Evolutionary conservation across 495 filamentous ascomycete species (phyloP).

Genomic region (Neurospora pannonica): DNA sequence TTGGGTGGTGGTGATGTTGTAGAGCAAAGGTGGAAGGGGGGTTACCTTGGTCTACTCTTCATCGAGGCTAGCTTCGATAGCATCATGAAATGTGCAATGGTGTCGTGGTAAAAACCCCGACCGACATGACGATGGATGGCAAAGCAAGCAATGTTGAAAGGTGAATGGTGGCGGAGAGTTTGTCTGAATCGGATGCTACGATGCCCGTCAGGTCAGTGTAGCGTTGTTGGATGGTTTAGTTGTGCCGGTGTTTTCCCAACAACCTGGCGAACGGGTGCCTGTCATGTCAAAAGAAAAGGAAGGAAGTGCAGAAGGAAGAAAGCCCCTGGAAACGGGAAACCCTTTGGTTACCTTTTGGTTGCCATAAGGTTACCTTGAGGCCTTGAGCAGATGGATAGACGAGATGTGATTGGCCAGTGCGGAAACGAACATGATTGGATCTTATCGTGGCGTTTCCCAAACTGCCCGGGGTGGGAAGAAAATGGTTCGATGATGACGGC

Average conservation of each 20-base stretch:
- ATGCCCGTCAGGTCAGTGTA: background rate
- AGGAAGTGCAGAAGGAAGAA: background rate
- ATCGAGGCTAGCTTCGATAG: background rate
- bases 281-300: background rate
- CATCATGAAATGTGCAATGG: background rate
- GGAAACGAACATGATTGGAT: background rate
- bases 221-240: background rate
- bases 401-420: background rate
- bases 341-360: background rate
- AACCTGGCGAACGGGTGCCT: background rate
- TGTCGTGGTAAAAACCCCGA: background rate
- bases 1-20: background rate
- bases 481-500: background rate
- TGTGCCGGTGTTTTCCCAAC: background rate
- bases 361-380: background rate
- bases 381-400: background rate
- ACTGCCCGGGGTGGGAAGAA: background rate
- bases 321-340: background rate
- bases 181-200: background rate
- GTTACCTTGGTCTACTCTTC: background rate
- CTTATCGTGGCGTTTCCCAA: background rate
- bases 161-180: background rate
- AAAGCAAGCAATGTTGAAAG: background rate
- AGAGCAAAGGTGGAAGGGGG: background rate
- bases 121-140: background rate